Base-by-base conservation (phyloP, 108 stramenopile genomes). In the Fragilariopsis cylindrus region DNA sequence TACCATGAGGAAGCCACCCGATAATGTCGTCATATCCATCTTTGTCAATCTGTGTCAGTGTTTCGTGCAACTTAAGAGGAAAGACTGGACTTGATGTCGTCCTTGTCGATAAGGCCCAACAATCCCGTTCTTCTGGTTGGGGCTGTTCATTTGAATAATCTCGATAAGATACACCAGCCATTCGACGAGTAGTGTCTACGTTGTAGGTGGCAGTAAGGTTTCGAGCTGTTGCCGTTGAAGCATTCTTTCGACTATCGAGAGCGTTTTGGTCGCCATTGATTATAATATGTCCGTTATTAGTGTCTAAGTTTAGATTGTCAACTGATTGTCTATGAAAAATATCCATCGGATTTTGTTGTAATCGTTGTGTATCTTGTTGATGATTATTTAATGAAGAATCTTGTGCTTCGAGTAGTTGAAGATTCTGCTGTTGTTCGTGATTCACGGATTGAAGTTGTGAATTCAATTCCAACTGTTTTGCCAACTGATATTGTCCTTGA, bases 1-100 rank as follows among this genome's bases (percentile, higher is more conserved):
- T 81, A 42, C 92, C 92, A 69, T 93, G 92, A 18, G 90, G 85
- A 50, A 87, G 76, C 92, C 92, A 93, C 4, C 87, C 87, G 57
- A 93, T 80, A 44, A 93, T 85, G 68, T 91, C 55, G 18, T 64
- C 77, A 13, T 81, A 67, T 66, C 88, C 92, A 57, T 90, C 86
- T 0, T 69, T 73, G 69, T 93, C 89, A 13, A 93, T 88, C 58
- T 80, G 80, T 1, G 78, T 75, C 46, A 93, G 76, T 15, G 85
- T 88, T 39, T 87, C 88, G 60, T 93, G 92, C 42, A 93, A 81
- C 65, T 93, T 93, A 47, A 82, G 60, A 5, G 89, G 92, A 69
- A 93, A 93, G 63, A 86, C 83, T 9, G 82, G 77, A 71, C 82
- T 88, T 39, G 89, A 78, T 4, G 82, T 80, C 44, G 73, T 60